A percentile compares a stretch with the other conserved stretches of the same genome.
These are phyloP conservation scores for Yamadazyma sp. DNA, from an alignment of 1,139 yeast species.

Conservation along the genomic window DNA sequence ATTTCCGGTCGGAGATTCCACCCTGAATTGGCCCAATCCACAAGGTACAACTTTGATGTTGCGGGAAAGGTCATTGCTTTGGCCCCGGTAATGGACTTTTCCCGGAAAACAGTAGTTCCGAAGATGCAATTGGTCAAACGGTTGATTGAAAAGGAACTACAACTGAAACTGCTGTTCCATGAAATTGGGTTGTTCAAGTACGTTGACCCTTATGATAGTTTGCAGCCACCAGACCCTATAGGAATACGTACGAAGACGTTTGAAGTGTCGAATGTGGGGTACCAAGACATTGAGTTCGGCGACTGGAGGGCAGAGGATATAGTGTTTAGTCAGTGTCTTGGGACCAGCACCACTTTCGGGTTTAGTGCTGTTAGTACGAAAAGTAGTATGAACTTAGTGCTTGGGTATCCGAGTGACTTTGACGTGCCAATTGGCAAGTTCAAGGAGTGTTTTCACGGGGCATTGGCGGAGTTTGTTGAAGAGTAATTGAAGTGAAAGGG, in stretches of 20 bases:
- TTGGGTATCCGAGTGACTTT: slow-evolving; percentile 2
- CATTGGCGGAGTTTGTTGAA: not conserved
- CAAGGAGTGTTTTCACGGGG: not conserved
- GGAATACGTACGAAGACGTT: slow-evolving; percentile 17
- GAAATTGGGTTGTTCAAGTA: slow-evolving; percentile 20
- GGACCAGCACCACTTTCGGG: slow-evolving; percentile 21
- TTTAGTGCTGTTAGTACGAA: slow-evolving; percentile 21
- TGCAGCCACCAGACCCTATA: slow-evolving; percentile 9
- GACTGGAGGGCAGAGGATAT: slow-evolving; percentile 21
- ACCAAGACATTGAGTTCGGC: slow-evolving; percentile 9
- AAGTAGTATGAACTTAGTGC: slow-evolving; percentile 22
- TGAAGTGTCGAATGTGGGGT: slow-evolving; percentile 32
- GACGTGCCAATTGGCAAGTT: slow-evolving; percentile 1
- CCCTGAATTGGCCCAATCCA: slow-evolving; percentile 14
- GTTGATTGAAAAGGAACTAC: slow-evolving; percentile 12
- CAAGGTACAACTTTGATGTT: slow-evolving; percentile 21
- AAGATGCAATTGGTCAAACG: slow-evolving; percentile 8
- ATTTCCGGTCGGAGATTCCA: slow-evolving; percentile 28
- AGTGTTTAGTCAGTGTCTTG: slow-evolving; percentile 28
- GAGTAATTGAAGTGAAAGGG: too few species aligned
- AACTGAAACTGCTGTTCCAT: slow-evolving; percentile 17
- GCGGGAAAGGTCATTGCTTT: slow-evolving; percentile 11
- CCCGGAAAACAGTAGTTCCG: slow-evolving; percentile 4
- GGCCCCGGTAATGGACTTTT: slow-evolving; percentile 15
- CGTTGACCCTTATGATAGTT: slow-evolving; percentile 15